Conservation (phyloP, 768 basidiomycete species). For the Auricularia cornea region DNA sequence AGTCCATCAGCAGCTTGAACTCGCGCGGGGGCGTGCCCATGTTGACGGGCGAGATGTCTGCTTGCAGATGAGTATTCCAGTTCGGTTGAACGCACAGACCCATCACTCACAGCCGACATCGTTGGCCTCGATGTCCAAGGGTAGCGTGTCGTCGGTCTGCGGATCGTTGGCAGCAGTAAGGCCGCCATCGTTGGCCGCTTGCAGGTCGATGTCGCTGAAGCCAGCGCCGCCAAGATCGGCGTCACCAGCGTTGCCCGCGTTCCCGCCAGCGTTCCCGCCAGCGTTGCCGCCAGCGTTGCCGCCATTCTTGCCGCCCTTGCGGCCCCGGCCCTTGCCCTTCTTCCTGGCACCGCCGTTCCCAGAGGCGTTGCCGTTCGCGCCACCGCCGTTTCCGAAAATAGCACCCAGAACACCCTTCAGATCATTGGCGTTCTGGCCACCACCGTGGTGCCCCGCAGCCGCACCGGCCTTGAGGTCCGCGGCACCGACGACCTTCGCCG, state of each 20-base stretch:
- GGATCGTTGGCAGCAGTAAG: constrained; percentile 38
- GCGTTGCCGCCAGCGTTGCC: constrained; percentile 7
- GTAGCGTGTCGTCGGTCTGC: constrained; percentile 45
- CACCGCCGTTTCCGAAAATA: constrained; percentile 1
- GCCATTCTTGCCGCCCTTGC: constrained; percentile 3
- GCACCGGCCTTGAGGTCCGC: neutral
- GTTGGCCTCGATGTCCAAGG: constrained; percentile 57
- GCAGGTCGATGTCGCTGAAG: constrained; percentile 27
- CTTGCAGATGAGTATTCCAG: constrained; percentile 8
- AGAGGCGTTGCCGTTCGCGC: neutral
- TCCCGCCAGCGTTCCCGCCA: neutral
- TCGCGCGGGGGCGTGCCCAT: constrained; percentile 57
- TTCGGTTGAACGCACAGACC: neutral
- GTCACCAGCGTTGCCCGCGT: constrained; percentile 1
- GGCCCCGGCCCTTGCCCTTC: constrained; percentile 1
- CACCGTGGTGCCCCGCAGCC: constrained; percentile 2
- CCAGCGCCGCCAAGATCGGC: constrained; percentile 13
- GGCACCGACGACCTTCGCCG: neutral
- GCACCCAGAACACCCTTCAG: neutral
- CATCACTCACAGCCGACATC: constrained; percentile 40
- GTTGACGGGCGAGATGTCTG: constrained; percentile 37
- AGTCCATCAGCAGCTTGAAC: constrained; percentile 59
- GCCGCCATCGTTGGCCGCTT: constrained; percentile 26
- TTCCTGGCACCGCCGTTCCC: neutral
- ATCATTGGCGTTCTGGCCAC: constrained; percentile 5